Evolutionary conservation across 495 filamentous ascomycete species (phyloP).

Genomic region (Ramalina intermedia): DNA sequence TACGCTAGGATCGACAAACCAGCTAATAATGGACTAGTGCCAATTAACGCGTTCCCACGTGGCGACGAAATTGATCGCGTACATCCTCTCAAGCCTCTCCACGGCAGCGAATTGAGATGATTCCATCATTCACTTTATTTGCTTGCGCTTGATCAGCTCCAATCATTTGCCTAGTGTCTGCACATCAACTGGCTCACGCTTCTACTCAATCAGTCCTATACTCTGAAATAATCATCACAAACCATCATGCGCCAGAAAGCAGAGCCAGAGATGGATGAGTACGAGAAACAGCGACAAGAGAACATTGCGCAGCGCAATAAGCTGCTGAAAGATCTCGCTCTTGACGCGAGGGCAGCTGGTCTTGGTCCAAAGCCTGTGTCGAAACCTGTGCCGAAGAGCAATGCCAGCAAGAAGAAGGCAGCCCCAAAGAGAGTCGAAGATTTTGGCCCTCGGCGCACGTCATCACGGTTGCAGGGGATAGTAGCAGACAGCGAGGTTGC

Average conservation of each 20-base stretch:
- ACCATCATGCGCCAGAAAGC: background rate
- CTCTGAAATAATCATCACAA: background rate
- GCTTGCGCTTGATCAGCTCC: background rate
- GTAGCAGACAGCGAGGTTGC: slow-evolving; percentile 55
- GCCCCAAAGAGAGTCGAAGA: slow-evolving; percentile 34
- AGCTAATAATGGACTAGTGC: background rate
- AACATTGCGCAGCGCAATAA: slow-evolving; percentile 65
- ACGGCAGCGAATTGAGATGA: too few relatives aligned
- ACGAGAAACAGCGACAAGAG: slow-evolving; percentile 53
- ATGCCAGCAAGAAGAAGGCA: slow-evolving; percentile 34
- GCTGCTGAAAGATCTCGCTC: slow-evolving; percentile 42
- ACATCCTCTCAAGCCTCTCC: too few relatives aligned
- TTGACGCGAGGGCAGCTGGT: slow-evolving; percentile 38
- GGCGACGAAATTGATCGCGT: background rate
- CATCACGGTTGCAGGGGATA: slow-evolving; percentile 51
- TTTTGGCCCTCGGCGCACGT: slow-evolving; percentile 43
- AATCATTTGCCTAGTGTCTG: too few relatives aligned
- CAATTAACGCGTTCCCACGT: background rate
- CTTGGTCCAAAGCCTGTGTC: slow-evolving; percentile 26
- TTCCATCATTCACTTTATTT: background rate
- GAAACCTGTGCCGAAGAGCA: slow-evolving; percentile 13
- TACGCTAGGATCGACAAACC: background rate
- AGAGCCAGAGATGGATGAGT: slow-evolving; percentile 39
- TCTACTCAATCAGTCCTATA: background rate
- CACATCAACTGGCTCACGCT: background rate